phyloP scores from a whole-genome alignment of 768 basidiomycete genomes.

The Rhodosporidiobolus sp. region DNA sequence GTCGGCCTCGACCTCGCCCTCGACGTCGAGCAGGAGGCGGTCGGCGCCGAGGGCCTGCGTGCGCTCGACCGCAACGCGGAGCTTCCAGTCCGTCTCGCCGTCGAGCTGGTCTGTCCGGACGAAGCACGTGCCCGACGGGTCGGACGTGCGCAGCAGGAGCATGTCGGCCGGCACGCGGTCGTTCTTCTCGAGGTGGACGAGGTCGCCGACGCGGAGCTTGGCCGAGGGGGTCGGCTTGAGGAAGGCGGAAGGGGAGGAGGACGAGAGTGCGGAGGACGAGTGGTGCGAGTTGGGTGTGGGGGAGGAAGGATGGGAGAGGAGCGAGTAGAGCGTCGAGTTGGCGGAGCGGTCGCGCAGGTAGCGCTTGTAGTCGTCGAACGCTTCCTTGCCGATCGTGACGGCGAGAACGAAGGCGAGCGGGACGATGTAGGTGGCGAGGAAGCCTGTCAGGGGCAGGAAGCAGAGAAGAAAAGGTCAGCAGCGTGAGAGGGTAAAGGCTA shows the following conservation, averaged over 20 bases:
- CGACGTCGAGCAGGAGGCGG: conserved; percentile 58
- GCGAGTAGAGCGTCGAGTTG: conserved; percentile 85
- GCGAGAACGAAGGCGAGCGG: conserved; percentile 91
- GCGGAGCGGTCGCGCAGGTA: conserved; percentile 87
- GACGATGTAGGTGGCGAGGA: conserved; percentile 90
- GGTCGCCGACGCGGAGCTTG: conserved; percentile 81
- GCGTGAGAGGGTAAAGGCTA: not conserved
- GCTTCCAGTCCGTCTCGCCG: conserved; percentile 99
- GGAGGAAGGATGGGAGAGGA: conserved; percentile 59
- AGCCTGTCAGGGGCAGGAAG: no score
- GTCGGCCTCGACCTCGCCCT: conserved; percentile 92
- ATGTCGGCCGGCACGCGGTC: conserved; percentile 94
- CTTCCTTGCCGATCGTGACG: conserved; percentile 98
- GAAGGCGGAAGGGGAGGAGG: conserved; percentile 3
- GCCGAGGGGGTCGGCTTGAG: conserved; percentile 62
- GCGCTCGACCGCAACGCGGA: conserved; percentile 79
- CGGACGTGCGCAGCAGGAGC: conserved; percentile 80
- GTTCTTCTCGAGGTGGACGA: conserved; percentile 90
- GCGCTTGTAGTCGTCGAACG: conserved; percentile 96
- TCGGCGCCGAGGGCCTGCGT: conserved; percentile 68
- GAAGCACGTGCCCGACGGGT: conserved; percentile 89
- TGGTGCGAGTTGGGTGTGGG: conserved; percentile 38
- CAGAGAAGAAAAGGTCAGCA: not conserved
- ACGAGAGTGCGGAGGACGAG: conserved; percentile 8
- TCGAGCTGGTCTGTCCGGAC: conserved; percentile 97